phyloP scores from a whole-genome alignment of 2,329 filamentous ascomycete species.

The Bipolaris victoriae region DNA sequence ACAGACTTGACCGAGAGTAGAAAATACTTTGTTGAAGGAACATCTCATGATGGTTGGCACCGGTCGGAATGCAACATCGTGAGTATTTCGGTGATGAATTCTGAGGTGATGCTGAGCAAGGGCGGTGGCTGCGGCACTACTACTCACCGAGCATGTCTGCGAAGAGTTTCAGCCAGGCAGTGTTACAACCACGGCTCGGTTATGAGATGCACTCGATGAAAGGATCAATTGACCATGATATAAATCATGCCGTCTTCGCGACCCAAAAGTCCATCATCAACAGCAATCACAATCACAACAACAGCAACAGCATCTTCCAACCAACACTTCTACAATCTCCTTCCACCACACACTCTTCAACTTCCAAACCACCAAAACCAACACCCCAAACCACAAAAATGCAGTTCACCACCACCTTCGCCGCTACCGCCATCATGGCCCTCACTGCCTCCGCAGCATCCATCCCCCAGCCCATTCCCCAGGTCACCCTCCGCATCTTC shows the following conservation, averaged over 20 bases:
- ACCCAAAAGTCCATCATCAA: slow-evolving; percentile 2
- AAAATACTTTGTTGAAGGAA: background rate
- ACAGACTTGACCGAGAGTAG: slow-evolving; percentile 4
- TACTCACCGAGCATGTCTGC: slow-evolving; percentile 3
- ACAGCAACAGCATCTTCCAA: slow-evolving; percentile 4
- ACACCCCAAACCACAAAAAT: slow-evolving; percentile 14
- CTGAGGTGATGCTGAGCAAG: slow-evolving; percentile 6
- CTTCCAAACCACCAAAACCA: slow-evolving; percentile 1
- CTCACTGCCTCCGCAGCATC: slow-evolving; percentile 12
- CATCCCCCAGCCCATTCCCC: slow-evolving; percentile 3
- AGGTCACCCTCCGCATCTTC: slow-evolving; percentile 18
- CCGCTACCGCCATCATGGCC: slow-evolving; percentile 13
- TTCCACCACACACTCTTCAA: slow-evolving; percentile 4
- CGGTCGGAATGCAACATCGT: background rate
- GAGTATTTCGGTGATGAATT: background rate
- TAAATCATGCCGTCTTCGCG: slow-evolving; percentile 6
- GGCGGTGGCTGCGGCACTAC: slow-evolving; percentile 3
- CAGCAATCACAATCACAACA: background rate
- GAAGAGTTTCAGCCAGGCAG: slow-evolving; percentile 9
- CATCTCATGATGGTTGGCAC: background rate
- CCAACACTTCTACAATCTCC: background rate
- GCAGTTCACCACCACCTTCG: slow-evolving; percentile 22
- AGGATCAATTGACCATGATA: background rate
- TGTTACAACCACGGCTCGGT: background rate
- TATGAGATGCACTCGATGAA: background rate